Evolutionary conservation across 768 basidiomycete species (phyloP).

Genomic region (Mrakia gelida): DNA sequence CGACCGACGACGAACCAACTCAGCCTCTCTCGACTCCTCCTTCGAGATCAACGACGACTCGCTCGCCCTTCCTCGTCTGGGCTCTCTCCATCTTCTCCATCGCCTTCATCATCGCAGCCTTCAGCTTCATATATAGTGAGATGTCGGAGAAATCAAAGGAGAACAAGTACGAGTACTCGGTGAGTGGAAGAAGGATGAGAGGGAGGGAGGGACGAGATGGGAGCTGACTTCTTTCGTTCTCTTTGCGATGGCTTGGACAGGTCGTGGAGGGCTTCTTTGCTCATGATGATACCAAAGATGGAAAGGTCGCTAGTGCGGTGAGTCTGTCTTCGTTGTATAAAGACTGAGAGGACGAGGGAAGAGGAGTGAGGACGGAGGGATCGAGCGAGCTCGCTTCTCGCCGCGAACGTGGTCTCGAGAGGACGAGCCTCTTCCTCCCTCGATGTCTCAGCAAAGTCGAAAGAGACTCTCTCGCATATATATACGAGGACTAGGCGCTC

Average conservation of each 20-base stretch:
- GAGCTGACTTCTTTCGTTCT: background rate
- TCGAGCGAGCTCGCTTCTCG: no score
- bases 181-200: background rate
- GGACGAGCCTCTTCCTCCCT: no score
- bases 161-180: background rate
- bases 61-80: no score
- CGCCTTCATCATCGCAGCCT: background rate
- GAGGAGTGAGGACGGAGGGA: no score
- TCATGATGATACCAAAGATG: background rate
- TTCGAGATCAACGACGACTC: no score
- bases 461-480: no score
- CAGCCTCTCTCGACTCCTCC: background rate
- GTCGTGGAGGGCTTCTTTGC: conserved; percentile 17
- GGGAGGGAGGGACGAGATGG: background rate
- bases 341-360: background rate
- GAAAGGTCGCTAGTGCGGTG: conserved; percentile 4
- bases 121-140: background rate
- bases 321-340: background rate
- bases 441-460: no score
- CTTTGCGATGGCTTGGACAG: background rate
- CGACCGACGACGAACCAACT: background rate
- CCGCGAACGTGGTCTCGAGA: no score
- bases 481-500: background rate
- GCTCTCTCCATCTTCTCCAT: background rate
- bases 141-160: background rate